Base-by-base conservation (phyloP, 2,329 filamentous ascomycete species). In the Mycosphaerelloides madeirae region DNA sequence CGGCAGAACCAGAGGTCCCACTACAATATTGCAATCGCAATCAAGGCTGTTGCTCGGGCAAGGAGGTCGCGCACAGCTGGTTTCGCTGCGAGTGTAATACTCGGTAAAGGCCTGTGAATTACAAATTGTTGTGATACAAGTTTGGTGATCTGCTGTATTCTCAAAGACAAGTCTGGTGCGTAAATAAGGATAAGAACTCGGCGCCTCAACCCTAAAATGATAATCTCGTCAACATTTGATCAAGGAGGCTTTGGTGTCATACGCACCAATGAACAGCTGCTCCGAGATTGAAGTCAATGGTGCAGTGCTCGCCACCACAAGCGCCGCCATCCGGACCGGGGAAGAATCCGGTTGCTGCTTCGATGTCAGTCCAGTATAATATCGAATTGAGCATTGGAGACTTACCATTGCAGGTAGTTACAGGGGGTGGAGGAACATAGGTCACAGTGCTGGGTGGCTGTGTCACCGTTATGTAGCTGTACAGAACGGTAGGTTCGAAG, bases 81-180 rank as follows among this genome's bases (percentile, higher is more conserved):
- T 34, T 1, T 19, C 34, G 19, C 46, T 58, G 6, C 18, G 44
- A 11, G 12, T 15, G 35, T 58, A 58, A 36, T 37, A 47, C 29
- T 20, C 2, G 13, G 37, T 46, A 43, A 58, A 57, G 3, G 29
- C 41, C 12, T 40, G 43, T 3, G 53, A 52, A 18, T 57, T 56
- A 33, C 56, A 58, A 7, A 31, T 35, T 0, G 54, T 57, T 1
- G 54, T 56, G 15, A 53, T 54, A 32, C 56, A 58, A 2, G 54
- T 58, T 7, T 38, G 40, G 3, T 46, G 38, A 3, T 29, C 31
- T 1, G 38, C 36, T 9, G 47, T 39, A n/a, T 57, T 53, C 13
- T 52, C 41, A 38, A 58, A 57, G 1, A 43, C 36, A 3, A 54
- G 11, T 6, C 44, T 46, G 5, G 56, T 57, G 13, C 37, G 29